phyloP scores from a whole-genome alignment of 169 alveolate genomes.

The Plasmodium billcollinsi region DNA sequence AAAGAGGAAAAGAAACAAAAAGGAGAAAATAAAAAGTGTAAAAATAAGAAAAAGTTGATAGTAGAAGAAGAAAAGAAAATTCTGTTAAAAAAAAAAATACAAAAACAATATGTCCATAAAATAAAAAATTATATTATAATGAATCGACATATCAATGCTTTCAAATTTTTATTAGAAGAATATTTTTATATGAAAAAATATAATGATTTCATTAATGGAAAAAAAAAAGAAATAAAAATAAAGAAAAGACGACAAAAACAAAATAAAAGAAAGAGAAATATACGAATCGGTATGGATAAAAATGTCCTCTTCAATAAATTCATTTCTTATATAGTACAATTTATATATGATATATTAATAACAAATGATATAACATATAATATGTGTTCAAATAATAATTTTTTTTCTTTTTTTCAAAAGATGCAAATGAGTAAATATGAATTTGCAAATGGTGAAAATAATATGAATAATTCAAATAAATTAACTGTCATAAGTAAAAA shows the following conservation, averaged over 20 bases:
- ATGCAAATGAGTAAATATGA: no score
- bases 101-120: slow-evolving; percentile 6
- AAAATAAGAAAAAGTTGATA: not conserved
- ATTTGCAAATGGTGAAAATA: no score
- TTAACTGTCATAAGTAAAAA: no score
- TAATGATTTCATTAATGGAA: not conserved
- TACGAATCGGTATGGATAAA: slow-evolving; percentile 14
- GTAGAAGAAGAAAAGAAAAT: slow-evolving; percentile 6
- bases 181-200: not conserved
- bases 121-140: slow-evolving; percentile 16
- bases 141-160: slow-evolving; percentile 9
- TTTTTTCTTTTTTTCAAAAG: no score
- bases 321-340: not conserved
- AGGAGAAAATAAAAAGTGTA: not conserved
- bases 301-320: slow-evolving; percentile 17
- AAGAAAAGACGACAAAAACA: no score
- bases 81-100: slow-evolving; percentile 12
- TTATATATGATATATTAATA: not conserved
- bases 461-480: no score
- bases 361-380: not conserved
- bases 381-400: no score
- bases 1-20: not conserved
- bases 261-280: not conserved
- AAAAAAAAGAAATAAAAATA: not conserved
- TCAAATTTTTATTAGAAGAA: slow-evolving; percentile 13